phyloP scores from a whole-genome alignment of 352 stramenopile species.

The Phytopythium oedochilum region DNA sequence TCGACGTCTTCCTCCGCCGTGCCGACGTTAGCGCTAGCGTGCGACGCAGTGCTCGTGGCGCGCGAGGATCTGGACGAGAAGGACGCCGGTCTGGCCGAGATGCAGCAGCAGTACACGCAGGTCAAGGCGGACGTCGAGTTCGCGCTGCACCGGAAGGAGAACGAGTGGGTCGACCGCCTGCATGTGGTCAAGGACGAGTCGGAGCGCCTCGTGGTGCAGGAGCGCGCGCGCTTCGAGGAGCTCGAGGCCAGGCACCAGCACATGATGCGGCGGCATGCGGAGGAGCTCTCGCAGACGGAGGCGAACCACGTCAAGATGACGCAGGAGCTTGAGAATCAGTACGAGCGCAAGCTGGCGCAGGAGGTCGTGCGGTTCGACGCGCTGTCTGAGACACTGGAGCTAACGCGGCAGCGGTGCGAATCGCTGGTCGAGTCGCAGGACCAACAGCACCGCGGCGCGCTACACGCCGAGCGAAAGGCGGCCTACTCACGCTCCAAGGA shows the following conservation, averaged over 20 bases:
- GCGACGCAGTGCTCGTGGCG: conserved; percentile 62
- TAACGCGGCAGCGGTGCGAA: conserved; percentile 87
- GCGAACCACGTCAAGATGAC: conserved; percentile 78
- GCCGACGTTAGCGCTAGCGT: neutral
- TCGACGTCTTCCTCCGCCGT: neutral
- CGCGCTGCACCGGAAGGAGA: conserved; percentile 79
- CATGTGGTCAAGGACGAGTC: conserved; percentile 76
- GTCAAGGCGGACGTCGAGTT: conserved; percentile 84
- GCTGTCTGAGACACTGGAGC: conserved; percentile 84
- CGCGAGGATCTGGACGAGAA: conserved; percentile 79
- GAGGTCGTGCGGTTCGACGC: conserved; percentile 87
- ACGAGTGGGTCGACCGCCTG: conserved; percentile 83
- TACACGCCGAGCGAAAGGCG: conserved; percentile 63
- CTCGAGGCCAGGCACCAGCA: conserved; percentile 69
- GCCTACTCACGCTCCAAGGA: conserved; percentile 67
- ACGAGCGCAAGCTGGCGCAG: conserved; percentile 88
- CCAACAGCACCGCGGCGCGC: conserved; percentile 44
- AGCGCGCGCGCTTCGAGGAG: conserved; percentile 74
- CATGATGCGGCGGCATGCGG: conserved; percentile 59
- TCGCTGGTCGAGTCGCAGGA: conserved; percentile 82
- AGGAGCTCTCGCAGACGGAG: conserved; percentile 76
- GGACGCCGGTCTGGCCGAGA: conserved; percentile 34
- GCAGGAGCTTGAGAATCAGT: conserved; percentile 91
- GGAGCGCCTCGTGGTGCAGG: conserved; percentile 71
- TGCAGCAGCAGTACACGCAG: conserved; percentile 72